Conservation (phyloP, 2,329 filamentous ascomycete genomes). For the Fusarium sp. region DNA sequence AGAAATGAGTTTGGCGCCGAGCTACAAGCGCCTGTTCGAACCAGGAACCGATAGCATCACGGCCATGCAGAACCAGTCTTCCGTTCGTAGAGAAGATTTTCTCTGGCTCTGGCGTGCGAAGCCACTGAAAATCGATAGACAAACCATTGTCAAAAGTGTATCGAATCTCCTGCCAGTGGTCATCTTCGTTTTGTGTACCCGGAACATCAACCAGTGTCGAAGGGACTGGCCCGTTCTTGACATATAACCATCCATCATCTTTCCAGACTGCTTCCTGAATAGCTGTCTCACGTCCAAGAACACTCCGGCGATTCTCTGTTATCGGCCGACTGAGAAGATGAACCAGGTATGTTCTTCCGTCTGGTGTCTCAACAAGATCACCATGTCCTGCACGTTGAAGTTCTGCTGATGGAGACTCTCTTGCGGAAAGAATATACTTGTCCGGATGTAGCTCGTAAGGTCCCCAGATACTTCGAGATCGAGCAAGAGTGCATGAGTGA, state of each 20-base stretch:
- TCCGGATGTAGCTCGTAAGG: conserved; percentile 69
- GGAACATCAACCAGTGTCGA: conserved; percentile 62
- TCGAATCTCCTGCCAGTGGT: conserved; percentile 58
- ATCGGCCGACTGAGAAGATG: conserved; percentile 62
- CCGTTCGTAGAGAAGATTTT: conserved; percentile 56
- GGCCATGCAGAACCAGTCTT: conserved; percentile 56
- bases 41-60: conserved; percentile 66
- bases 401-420: conserved; percentile 57
- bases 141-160: conserved; percentile 58
- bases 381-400: conserved; percentile 64
- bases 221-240: conserved; percentile 65
- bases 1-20: conserved; percentile 66
- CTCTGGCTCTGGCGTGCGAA: conserved; percentile 63
- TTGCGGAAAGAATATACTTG: conserved; percentile 64
- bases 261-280: conserved; percentile 68
- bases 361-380: conserved; percentile 61
- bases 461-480: conserved; percentile 63
- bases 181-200: conserved; percentile 53
- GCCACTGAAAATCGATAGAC: conserved; percentile 65
- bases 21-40: conserved; percentile 67
- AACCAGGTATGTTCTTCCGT: conserved; percentile 62
- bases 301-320: conserved; percentile 60
- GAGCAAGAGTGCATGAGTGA: conserved; percentile 68
- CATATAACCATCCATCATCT: conserved; percentile 66
- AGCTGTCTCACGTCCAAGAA: conserved; percentile 63